These are phyloP conservation scores for Neurospora africana DNA, from an alignment of 495 filamentous ascomycete species.

Conservation along the genomic window DNA sequence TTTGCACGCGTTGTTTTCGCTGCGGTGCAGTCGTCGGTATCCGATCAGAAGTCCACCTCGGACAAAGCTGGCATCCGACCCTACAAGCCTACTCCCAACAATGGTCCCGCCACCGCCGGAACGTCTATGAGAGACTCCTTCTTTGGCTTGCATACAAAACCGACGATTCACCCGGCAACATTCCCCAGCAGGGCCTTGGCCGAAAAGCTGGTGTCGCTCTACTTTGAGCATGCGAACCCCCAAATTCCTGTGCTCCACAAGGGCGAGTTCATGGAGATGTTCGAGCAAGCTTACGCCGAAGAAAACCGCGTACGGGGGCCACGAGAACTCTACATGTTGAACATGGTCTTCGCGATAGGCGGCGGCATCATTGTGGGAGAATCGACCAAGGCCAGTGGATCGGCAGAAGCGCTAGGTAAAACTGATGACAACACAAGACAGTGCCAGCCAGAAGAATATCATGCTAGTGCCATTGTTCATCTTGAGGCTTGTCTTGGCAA, in stretches of 20 bases:
- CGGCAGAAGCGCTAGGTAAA: conserved; percentile 7
- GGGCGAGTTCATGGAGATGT: conserved; percentile 73
- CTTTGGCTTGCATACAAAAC: conserved; percentile 85
- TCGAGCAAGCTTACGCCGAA: conserved; percentile 65
- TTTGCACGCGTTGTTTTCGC: conserved; percentile 93
- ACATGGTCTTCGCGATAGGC: conserved; percentile 97
- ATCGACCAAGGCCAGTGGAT: conserved; percentile 20
- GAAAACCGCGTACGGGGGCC: conserved; percentile 61
- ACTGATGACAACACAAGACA: conserved; percentile 37
- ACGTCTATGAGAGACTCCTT: conserved; percentile 88
- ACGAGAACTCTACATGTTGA: conserved; percentile 80
- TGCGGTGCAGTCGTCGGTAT: conserved; percentile 79
- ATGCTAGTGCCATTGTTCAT: conserved; percentile 85
- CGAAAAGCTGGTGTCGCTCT: conserved; percentile 61
- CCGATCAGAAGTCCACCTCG: conserved; percentile 49
- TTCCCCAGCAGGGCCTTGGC: conserved; percentile 73
- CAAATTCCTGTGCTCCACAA: conserved; percentile 89
- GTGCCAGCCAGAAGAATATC: conserved; percentile 87
- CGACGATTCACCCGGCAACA: conserved; percentile 71
- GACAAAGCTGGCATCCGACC: conserved; percentile 40
- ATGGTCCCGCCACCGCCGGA: conserved; percentile 31
- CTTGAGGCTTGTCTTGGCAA: conserved; percentile 76
- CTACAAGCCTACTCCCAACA: conserved; percentile 26
- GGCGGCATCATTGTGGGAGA: conserved; percentile 81
- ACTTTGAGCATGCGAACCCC: conserved; percentile 92